Evolutionary conservation across 2,329 filamentous ascomycete genomes (phyloP).

Genomic region (Tolypocladium amazonense): DNA sequence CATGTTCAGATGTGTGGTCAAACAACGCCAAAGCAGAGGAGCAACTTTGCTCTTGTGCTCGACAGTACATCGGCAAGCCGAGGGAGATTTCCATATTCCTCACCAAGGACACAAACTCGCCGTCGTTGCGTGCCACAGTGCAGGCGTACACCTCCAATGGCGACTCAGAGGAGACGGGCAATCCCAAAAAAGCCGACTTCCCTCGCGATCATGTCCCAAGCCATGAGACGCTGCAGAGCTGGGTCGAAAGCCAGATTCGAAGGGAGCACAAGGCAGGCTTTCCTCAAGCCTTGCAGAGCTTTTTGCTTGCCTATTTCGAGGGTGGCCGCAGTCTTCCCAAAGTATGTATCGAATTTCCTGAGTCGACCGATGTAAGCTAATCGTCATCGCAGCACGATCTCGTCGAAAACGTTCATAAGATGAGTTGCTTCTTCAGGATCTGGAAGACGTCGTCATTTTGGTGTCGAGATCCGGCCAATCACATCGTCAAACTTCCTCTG

Average conservation of each 20-base stretch:
- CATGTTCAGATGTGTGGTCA: slow-evolving; percentile 25
- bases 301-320: slow-evolving; percentile 24
- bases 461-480: slow-evolving; percentile 27
- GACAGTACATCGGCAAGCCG: slow-evolving; percentile 24
- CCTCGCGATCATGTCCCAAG: slow-evolving; percentile 25
- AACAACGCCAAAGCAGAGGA: slow-evolving; percentile 22
- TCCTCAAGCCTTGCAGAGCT: slow-evolving; percentile 22
- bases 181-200: slow-evolving; percentile 24
- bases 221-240: slow-evolving; percentile 21
- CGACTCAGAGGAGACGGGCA: slow-evolving; percentile 16
- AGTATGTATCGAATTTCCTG: slow-evolving; percentile 15
- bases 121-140: slow-evolving; percentile 26
- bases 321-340: slow-evolving; percentile 26
- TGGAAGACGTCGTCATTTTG: slow-evolving; percentile 33
- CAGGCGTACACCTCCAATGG: slow-evolving; percentile 25
- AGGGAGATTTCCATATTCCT: slow-evolving; percentile 26
- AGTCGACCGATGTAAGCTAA: slow-evolving; percentile 6
- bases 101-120: slow-evolving; percentile 22
- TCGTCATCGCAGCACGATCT: slow-evolving; percentile 24
- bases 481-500: slow-evolving; percentile 23
- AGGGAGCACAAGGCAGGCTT: slow-evolving; percentile 21
- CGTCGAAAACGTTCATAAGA: slow-evolving; percentile 30
- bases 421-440: slow-evolving; percentile 40
- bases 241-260: slow-evolving; percentile 27
- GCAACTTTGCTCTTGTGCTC: slow-evolving; percentile 20